These are phyloP conservation scores for Verticillium longisporum DNA, from an alignment of 2,329 filamentous ascomycete species.

Conservation along the genomic window DNA sequence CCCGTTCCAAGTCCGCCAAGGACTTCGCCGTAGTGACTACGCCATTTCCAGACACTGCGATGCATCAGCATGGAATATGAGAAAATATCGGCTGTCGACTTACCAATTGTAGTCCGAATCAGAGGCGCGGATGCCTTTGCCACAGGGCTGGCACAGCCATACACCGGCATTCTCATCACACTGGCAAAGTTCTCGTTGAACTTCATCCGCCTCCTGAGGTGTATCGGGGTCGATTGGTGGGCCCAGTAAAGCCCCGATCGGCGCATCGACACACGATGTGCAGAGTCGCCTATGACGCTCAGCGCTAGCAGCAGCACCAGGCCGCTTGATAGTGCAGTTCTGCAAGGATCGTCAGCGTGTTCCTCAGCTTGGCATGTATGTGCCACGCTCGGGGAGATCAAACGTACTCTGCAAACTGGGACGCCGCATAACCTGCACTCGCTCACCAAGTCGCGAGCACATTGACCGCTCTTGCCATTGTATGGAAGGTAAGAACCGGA, in stretches of 20 bases:
- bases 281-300: slow-evolving; percentile 79
- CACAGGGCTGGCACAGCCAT: slow-evolving; percentile 84
- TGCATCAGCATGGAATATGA: background rate
- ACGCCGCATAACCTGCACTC: slow-evolving; percentile 72
- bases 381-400: background rate
- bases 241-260: slow-evolving; percentile 50
- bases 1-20: slow-evolving; percentile 78
- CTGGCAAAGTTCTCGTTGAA: slow-evolving; percentile 50
- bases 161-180: slow-evolving; percentile 49
- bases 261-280: slow-evolving; percentile 63
- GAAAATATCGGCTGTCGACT: slow-evolving; percentile 11
- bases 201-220: slow-evolving; percentile 42
- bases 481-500: slow-evolving; percentile 15
- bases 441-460: slow-evolving; percentile 80
- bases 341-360: slow-evolving; percentile 26
- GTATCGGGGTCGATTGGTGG: slow-evolving; percentile 35
- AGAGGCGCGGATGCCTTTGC: slow-evolving; percentile 57
- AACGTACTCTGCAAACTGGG: slow-evolving; percentile 70
- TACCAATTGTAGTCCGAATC: slow-evolving; percentile 55
- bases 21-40: slow-evolving; percentile 74
- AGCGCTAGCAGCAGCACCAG: slow-evolving; percentile 57
- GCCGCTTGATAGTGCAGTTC: slow-evolving; percentile 88
- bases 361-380: background rate
- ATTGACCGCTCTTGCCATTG: slow-evolving; percentile 65
- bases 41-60: slow-evolving; percentile 76